These are phyloP conservation scores for Paecilomyces fulvus DNA, from an alignment of 2,329 filamentous ascomycete species.

Conservation along the genomic window DNA sequence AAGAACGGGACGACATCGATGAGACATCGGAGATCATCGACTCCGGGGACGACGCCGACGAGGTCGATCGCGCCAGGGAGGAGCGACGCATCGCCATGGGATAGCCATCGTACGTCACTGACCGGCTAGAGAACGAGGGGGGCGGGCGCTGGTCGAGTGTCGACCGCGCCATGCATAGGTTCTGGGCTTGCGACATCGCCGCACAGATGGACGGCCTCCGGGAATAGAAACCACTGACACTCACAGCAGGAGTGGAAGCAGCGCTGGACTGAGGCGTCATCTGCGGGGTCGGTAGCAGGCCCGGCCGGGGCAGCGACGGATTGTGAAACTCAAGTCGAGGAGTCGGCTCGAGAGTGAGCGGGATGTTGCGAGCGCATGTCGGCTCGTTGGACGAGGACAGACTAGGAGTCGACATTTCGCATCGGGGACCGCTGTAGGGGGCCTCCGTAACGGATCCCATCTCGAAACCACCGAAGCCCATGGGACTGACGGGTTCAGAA, in stretches of 20 bases:
- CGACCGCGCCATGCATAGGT: conserved; percentile 46
- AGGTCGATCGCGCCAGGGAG: conserved; percentile 44
- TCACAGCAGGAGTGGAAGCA: conserved; percentile 54
- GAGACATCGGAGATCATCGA: conserved; percentile 56
- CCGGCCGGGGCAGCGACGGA: conserved; percentile 45
- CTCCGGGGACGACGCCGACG: conserved; percentile 49
- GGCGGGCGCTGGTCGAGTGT: conserved; percentile 45
- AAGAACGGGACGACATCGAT: conserved; percentile 44
- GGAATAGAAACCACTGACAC: conserved; percentile 41
- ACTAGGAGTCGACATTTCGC: conserved; percentile 12
- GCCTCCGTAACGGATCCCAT: conserved; percentile 17
- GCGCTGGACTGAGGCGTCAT: conserved; percentile 50
- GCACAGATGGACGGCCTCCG: conserved; percentile 50
- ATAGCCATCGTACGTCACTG: conserved; percentile 39
- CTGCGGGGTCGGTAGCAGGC: conserved; percentile 52
- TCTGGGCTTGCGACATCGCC: conserved; percentile 51
- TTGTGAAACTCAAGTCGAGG: conserved; percentile 33
- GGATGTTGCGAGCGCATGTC: conserved; percentile 24
- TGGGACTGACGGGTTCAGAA: conserved; percentile 23
- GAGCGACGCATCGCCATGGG: conserved; percentile 41
- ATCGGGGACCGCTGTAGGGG: conserved; percentile 15
- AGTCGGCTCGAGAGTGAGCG: conserved; percentile 44
- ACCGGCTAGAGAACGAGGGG: conserved; percentile 23
- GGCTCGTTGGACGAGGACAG: conserved; percentile 14
- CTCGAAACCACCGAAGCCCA: conserved; percentile 18